Evolutionary conservation across 2,329 filamentous ascomycete genomes (phyloP).

Genomic region (Orbilia quercus): DNA sequence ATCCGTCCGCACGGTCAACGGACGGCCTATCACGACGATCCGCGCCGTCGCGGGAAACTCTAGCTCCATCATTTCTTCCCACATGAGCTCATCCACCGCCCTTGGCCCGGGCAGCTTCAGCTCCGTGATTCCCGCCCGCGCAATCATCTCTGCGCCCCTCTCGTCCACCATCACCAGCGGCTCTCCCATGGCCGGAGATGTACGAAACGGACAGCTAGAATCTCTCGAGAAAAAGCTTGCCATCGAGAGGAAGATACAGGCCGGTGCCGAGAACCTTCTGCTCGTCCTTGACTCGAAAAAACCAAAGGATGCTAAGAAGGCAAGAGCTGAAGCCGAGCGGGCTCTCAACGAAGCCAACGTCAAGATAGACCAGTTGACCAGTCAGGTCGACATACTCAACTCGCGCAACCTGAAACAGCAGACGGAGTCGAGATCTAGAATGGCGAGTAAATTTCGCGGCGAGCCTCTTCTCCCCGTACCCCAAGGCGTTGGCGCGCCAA

Average conservation of each 20-base stretch:
- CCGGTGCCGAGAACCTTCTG: conserved; percentile 96
- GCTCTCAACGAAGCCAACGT: conserved; percentile 90
- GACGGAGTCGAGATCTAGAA: conserved; percentile 59
- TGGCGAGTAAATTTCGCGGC: conserved; percentile 53
- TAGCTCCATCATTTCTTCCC: conserved; percentile 23
- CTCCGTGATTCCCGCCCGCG: conserved; percentile 33
- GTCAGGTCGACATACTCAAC: conserved; percentile 68
- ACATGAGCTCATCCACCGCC: conserved; percentile 3
- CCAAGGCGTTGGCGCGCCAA: conserved; percentile 25
- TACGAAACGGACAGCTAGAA: conserved; percentile 46
- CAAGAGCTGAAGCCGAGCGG: conserved; percentile 80
- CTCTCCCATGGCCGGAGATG: conserved; percentile 47
- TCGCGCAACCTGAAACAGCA: conserved; percentile 44
- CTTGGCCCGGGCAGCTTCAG: conserved; percentile 51
- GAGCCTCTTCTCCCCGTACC: conserved; percentile 53
- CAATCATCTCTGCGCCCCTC: conserved; percentile 43
- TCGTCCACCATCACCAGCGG: conserved; percentile 45
- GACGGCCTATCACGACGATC: conserved; percentile 49
- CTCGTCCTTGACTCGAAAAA: conserved; percentile 95
- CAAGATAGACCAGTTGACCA: conserved; percentile 72
- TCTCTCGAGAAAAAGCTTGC: conserved; percentile 82
- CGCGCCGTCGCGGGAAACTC: conserved; percentile 43
- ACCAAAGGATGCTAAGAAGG: conserved; percentile 91
- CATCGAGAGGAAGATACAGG: conserved; percentile 97
- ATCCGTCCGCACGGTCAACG: conserved; percentile 40